phyloP scores from a whole-genome alignment of 345 rosid species.

The Nephelium lappaceum region DNA sequence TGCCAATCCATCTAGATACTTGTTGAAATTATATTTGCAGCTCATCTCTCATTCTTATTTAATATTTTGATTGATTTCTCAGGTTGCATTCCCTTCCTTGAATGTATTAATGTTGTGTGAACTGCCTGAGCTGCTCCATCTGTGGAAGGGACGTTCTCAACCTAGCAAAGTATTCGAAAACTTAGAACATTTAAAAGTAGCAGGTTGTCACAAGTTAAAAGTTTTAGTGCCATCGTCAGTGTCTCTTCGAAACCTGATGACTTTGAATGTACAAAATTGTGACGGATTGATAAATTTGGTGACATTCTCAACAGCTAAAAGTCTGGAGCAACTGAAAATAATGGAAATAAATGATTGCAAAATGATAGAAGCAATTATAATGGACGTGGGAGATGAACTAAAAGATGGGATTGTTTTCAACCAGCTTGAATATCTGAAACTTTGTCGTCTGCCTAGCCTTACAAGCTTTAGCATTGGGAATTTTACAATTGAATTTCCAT shows the following conservation, averaged over 20 bases:
- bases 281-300: background rate
- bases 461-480: background rate
- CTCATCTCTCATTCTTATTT: background rate
- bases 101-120: background rate
- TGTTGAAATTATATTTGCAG: background rate
- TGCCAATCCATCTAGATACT: too few species aligned
- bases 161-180: background rate
- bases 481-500: background rate
- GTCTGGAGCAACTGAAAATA: background rate
- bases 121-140: background rate
- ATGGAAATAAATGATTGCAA: background rate
- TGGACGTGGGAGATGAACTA: background rate
- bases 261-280: constrained; percentile 6
- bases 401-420: background rate
- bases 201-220: background rate
- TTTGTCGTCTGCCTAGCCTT: background rate
- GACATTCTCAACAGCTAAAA: background rate
- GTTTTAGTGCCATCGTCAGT: constrained; percentile 5
- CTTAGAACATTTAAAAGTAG: background rate
- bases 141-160: constrained; percentile 5
- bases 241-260: background rate
- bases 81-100: background rate
- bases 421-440: background rate
- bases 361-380: background rate
- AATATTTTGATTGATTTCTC: background rate